Evolutionary conservation across 306 rosid genomes (phyloP).

Genomic region (Amphicarpaea edgeworthii): DNA sequence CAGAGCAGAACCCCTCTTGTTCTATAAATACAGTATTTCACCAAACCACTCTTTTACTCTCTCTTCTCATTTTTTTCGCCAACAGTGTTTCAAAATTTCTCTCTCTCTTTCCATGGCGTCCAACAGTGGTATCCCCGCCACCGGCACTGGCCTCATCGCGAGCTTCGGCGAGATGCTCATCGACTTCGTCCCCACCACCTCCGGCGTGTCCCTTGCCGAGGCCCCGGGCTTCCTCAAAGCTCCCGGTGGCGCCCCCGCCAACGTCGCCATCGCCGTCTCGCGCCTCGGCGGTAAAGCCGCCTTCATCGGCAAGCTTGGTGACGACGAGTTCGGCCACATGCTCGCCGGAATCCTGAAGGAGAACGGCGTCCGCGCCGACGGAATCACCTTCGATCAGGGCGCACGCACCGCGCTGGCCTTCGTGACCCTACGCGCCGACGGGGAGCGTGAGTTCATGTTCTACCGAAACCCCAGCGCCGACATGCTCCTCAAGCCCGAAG

Average conservation of each 20-base stretch:
- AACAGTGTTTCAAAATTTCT: neutral
- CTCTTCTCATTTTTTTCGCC: neutral
- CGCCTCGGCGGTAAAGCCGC: conserved; percentile 86
- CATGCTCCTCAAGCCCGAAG: conserved; percentile 85
- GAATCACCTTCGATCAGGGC: conserved; percentile 80
- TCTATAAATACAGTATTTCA: conserved; percentile 42
- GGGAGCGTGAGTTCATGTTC: conserved; percentile 98
- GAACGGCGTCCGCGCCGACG: conserved; percentile 65
- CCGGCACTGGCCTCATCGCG: conserved; percentile 74
- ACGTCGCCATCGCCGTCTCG: conserved; percentile 92
- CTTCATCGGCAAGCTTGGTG: conserved; percentile 92
- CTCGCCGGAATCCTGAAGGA: conserved; percentile 87
- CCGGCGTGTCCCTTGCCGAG: conserved; percentile 86
- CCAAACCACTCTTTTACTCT: neutral
- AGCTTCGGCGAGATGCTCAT: conserved; percentile 98
- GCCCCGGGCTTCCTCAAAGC: conserved; percentile 95
- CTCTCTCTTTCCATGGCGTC: conserved; percentile 44
- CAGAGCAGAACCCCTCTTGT: too few relatives aligned
- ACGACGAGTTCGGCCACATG: conserved; percentile 97
- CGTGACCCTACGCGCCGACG: conserved; percentile 95
- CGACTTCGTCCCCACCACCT: conserved; percentile 88
- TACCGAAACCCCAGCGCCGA: conserved; percentile 98
- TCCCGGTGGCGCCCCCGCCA: conserved; percentile 97
- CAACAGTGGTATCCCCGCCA: conserved; percentile 53
- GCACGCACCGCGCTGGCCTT: conserved; percentile 95